Base-by-base conservation (phyloP, 768 basidiomycete species). In the Xerocomellus intermedius region DNA sequence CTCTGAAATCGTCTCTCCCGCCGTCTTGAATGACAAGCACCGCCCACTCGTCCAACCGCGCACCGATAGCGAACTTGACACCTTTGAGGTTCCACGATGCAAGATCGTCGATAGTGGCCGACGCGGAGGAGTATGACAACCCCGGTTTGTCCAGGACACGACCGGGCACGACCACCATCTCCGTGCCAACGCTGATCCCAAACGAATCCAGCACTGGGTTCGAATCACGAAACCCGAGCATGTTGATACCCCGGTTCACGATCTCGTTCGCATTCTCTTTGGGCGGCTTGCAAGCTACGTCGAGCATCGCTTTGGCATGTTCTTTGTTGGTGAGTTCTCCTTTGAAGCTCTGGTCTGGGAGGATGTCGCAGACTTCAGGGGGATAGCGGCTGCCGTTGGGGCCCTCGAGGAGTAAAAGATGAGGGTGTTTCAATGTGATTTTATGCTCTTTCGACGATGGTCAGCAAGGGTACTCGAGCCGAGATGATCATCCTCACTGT, bases 21-120 rank as follows among this genome's bases (percentile, higher is more conserved):
- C 78, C 75, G 57, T 91, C 89, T 48, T 74, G 70, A 55, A 93
- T 81, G 42, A 89, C 69, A 14, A 93, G 71, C 7, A 91, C 85
- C 1, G 79, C 85, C 87, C 87, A 89, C 30, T 79, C 79, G 38
- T 73, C 69, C 46, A 93, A 66, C 17, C 58, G 69, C 2, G 75
- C 84, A 4, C 87, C 87, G 19, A 69, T 71, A 3, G 80, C 72
- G 62, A 92, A 92, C 60, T 77, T 81, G 76, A 73, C 70, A 46
- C 75, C 72, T 33, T 79, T 66, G 41, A 83, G 63, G 59, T 83
- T 82, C 81, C 81, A 82, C 28, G 78, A 75, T 3, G 79, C 82
- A 32, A 69, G 67, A 0, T 72, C 70, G 54, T 80, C 72, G 19
- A 81, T 69, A 12, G 12, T 0, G 6, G 55, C 60, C 1, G 68